Evolutionary conservation across 345 rosid species (phyloP).

Genomic region (Ceriops tagal): DNA sequence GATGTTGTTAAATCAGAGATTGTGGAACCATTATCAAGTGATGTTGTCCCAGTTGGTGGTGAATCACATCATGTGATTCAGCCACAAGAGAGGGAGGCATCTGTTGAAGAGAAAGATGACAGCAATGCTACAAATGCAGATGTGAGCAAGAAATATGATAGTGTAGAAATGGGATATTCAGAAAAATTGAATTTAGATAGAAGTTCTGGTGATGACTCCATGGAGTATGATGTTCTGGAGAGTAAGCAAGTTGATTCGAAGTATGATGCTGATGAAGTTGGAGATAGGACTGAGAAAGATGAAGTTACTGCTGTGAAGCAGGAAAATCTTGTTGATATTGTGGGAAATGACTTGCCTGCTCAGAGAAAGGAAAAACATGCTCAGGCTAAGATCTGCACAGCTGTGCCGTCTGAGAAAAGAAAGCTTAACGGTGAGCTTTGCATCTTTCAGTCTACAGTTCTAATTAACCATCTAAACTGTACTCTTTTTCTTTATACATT

Average conservation of each 20-base stretch:
- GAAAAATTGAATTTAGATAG: slow-evolving; percentile 94
- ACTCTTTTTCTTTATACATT: neutral
- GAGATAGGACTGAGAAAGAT: slow-evolving; percentile 48
- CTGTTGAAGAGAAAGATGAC: slow-evolving; percentile 63
- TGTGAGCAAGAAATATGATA: slow-evolving; percentile 61
- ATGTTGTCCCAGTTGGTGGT: slow-evolving; percentile 53
- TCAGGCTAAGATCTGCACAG: slow-evolving; percentile 37
- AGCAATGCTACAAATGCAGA: slow-evolving; percentile 59
- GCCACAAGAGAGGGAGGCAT: slow-evolving; percentile 63
- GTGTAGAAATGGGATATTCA: slow-evolving; percentile 63
- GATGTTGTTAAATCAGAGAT: slow-evolving; percentile 81
- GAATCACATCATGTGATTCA: slow-evolving; percentile 87
- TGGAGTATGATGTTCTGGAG: slow-evolving; percentile 88
- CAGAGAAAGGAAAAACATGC: slow-evolving; percentile 35
- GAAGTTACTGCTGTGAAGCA: slow-evolving; percentile 40
- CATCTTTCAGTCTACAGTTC: neutral
- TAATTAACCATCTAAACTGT: neutral
- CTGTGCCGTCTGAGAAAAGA: slow-evolving; percentile 65
- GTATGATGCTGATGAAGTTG: slow-evolving; percentile 49
- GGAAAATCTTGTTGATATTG: slow-evolving; percentile 44
- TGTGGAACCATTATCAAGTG: slow-evolving; percentile 75
- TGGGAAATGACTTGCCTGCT: slow-evolving; percentile 39
- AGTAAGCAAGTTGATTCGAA: slow-evolving; percentile 71
- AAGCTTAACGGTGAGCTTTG: slow-evolving; percentile 65
- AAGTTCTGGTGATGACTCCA: slow-evolving; percentile 96